phyloP scores from a whole-genome alignment of 257 asterid genomes.

The Anisodus acutangulus region DNA sequence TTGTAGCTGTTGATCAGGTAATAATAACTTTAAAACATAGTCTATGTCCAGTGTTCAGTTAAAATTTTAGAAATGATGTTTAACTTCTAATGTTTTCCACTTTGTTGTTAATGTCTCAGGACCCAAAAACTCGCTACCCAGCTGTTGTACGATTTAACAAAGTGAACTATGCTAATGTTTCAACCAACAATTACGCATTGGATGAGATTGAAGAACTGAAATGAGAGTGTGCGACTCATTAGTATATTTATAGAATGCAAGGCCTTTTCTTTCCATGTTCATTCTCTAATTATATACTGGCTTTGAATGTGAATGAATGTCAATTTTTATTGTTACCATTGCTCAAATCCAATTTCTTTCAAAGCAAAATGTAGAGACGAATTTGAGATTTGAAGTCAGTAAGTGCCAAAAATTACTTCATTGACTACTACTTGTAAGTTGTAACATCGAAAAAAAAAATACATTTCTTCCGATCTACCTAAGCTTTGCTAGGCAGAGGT shows the following conservation, averaged over 20 bases:
- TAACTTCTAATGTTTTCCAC: neutral
- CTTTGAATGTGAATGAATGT: conserved; percentile 11
- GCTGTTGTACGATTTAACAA: conserved; percentile 92
- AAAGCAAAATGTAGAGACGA: neutral
- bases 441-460: too few relatives aligned
- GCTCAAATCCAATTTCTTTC: neutral
- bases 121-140: conserved; percentile 88
- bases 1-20: conserved; percentile 97
- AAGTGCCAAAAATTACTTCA: neutral
- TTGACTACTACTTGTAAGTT: too few relatives aligned
- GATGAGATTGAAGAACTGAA: conserved; percentile 72
- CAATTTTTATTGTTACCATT: neutral
- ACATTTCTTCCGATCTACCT: too few relatives aligned
- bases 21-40: neutral
- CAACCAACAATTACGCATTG: conserved; percentile 94
- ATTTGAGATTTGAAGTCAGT: neutral
- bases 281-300: conserved; percentile 20
- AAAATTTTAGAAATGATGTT: neutral
- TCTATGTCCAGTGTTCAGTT: neutral
- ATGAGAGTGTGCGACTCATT: conserved; percentile 30
- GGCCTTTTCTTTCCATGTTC: conserved; percentile 33
- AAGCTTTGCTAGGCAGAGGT: too few relatives aligned
- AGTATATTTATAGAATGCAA: conserved; percentile 30
- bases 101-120: conserved; percentile 49
- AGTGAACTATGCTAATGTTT: conserved; percentile 89